Evolutionary conservation across 805 yeast genomes (phyloP).

Genomic region (Zygosaccharomyces bisporus): DNA sequence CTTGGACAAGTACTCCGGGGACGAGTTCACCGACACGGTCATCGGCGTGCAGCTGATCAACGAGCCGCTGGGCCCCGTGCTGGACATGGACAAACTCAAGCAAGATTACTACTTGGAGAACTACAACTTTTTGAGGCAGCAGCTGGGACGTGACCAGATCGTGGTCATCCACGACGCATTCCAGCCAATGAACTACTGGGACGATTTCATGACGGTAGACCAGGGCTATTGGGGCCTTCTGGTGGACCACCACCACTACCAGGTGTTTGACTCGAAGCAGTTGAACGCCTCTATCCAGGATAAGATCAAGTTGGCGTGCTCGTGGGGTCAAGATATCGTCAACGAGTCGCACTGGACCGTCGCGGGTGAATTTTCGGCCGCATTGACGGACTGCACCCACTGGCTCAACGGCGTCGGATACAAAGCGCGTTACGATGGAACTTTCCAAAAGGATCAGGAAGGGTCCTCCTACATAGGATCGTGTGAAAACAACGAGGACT

Average conservation of each 20-base stretch:
- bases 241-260: constrained; percentile 88
- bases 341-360: constrained; percentile 68
- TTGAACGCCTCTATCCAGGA: constrained; percentile 55
- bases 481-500: constrained; percentile 52
- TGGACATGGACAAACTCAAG: constrained; percentile 56
- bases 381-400: constrained; percentile 83
- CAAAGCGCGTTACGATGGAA: constrained; percentile 78
- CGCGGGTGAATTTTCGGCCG: constrained; percentile 89
- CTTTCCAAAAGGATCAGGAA: constrained; percentile 37
- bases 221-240: constrained; percentile 60
- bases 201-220: constrained; percentile 45
- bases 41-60: constrained; percentile 81
- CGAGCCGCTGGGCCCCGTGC: constrained; percentile 78
- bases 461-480: constrained; percentile 49
- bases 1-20: constrained; percentile 58
- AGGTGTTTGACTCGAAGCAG: constrained; percentile 68
- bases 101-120: constrained; percentile 55
- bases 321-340: constrained; percentile 44
- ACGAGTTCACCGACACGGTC: constrained; percentile 63
- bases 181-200: constrained; percentile 58
- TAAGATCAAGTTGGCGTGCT: constrained; percentile 55
- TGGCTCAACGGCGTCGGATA: constrained; percentile 86
- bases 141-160: constrained; percentile 47
- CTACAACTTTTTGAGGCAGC: constrained; percentile 58
- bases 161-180: constrained; percentile 83